A percentile compares a stretch with the other conserved stretches of the same genome.
Conservation (phyloP, 1,139 yeast genomes). For the Yamadazyma blattariae region DNA sequence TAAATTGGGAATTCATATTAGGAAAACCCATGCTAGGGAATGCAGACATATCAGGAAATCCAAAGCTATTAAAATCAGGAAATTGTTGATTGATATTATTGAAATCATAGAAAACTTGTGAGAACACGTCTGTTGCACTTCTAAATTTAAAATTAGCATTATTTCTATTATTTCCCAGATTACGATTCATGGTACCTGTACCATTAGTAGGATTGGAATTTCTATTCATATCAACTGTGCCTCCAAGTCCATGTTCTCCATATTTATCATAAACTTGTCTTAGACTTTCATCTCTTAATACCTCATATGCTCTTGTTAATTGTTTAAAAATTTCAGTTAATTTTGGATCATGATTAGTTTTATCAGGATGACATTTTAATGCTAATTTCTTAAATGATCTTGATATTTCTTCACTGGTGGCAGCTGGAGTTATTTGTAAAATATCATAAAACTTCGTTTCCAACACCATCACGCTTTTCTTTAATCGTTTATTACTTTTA, state of each 20-base stretch:
- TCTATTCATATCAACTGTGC: constrained; percentile 14
- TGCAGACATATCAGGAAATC: constrained; percentile 9
- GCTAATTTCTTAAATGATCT: constrained; percentile 40
- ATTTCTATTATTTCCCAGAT: constrained; percentile 1
- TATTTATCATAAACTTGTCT: constrained; percentile 36
- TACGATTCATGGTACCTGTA: not conserved
- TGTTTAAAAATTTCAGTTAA: constrained; percentile 45
- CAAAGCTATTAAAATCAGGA: constrained; percentile 6
- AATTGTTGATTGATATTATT: constrained; percentile 27
- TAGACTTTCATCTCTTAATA: constrained; percentile 29
- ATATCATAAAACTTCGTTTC: constrained; percentile 35
- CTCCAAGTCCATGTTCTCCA: constrained; percentile 41
- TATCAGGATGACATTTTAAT: constrained; percentile 46
- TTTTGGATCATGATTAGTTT: constrained; percentile 43
- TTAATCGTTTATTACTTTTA: no score
- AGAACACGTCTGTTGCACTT: constrained; percentile 29
- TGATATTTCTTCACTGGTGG: constrained; percentile 40
- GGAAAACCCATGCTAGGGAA: constrained; percentile 6
- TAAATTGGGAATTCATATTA: no score
- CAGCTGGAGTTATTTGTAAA: constrained; percentile 30
- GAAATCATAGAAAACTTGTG: constrained; percentile 40
- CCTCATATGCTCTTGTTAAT: constrained; percentile 43
- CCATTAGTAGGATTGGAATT: constrained; percentile 6
- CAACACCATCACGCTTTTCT: constrained; percentile 12
- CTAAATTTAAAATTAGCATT: constrained; percentile 10